Percentiles rank a stretch among this genome's conserved stretches.
These are phyloP conservation scores for Boletus austroedulis DNA, from an alignment of 1,284 basidiomycete species.

Conservation along the genomic window DNA sequence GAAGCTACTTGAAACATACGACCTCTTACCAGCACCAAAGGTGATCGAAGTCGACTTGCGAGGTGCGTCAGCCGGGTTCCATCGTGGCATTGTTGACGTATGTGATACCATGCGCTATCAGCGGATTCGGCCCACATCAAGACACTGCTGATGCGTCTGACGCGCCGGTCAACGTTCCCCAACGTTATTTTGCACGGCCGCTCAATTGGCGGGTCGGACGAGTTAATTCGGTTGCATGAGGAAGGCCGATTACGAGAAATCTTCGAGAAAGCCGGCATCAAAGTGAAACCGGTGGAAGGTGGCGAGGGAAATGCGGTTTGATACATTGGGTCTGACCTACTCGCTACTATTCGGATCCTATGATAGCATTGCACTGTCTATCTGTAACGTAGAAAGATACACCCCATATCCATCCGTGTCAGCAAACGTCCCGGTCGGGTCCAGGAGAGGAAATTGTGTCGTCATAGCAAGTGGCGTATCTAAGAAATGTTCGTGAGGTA, in stretches of 20 bases:
- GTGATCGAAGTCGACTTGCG: constrained; percentile 75
- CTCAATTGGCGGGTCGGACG: constrained; percentile 72
- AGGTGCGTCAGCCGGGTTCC: constrained; percentile 36
- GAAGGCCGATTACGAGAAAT: constrained; percentile 7
- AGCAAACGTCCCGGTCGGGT: background rate
- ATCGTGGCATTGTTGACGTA: constrained; percentile 3
- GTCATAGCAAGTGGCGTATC: constrained; percentile 8
- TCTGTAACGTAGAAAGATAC: constrained; percentile 8
- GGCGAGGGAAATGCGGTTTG: background rate
- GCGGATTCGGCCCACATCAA: constrained; percentile 67
- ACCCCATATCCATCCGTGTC: background rate
- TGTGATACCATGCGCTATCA: constrained; percentile 24
- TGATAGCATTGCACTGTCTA: no score
- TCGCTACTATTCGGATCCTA: background rate
- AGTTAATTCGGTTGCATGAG: constrained; percentile 41
- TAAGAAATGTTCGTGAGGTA: constrained; percentile 2
- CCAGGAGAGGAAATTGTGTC: constrained; percentile 1
- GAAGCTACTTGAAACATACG: constrained; percentile 59
- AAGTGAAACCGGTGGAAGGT: constrained; percentile 10
- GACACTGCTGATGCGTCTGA: constrained; percentile 61
- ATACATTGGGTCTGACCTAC: no score
- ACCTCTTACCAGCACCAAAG: constrained; percentile 64
- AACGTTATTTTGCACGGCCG: constrained; percentile 66
- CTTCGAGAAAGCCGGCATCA: constrained; percentile 16
- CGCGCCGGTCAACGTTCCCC: constrained; percentile 67